Evolutionary conservation across 2,329 filamentous ascomycete species (phyloP).

Genomic region (Thelonectria olida): DNA sequence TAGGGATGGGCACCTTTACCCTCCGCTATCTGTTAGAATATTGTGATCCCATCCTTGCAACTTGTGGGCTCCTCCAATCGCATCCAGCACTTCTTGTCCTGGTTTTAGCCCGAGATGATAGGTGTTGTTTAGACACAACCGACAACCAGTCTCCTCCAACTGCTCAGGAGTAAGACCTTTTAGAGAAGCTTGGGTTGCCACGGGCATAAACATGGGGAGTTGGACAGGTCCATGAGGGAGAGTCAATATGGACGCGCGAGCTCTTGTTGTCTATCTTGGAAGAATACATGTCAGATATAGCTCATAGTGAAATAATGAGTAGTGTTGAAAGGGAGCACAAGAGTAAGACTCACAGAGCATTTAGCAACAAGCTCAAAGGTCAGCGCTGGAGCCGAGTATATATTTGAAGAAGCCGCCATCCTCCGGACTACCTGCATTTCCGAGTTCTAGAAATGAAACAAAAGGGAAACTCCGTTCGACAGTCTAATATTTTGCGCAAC

Average conservation of each 20-base stretch:
- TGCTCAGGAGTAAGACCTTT: slow-evolving; percentile 95
- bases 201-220: slow-evolving; percentile 97
- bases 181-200: slow-evolving; percentile 94
- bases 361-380: slow-evolving; percentile 80
- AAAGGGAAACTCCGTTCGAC: background rate
- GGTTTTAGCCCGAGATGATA: slow-evolving; percentile 97
- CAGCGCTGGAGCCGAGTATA: slow-evolving; percentile 71
- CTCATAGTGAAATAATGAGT: slow-evolving; percentile 7
- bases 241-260: slow-evolving; percentile 85
- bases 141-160: slow-evolving; percentile 87
- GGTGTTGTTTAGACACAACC: slow-evolving; percentile 95
- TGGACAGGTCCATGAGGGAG: slow-evolving; percentile 92
- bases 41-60: slow-evolving; percentile 96
- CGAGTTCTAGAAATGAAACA: slow-evolving; percentile 9
- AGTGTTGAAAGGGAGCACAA: slow-evolving; percentile 9
- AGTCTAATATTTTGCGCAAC: background rate
- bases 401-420: slow-evolving; percentile 58
- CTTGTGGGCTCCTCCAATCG: slow-evolving; percentile 91
- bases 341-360: slow-evolving; percentile 73
- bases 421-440: slow-evolving; percentile 48
- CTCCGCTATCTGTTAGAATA: slow-evolving; percentile 84
- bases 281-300: slow-evolving; percentile 29
- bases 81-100: slow-evolving; percentile 87
- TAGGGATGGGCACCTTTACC: slow-evolving; percentile 53
- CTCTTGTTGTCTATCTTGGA: slow-evolving; percentile 81